Base-by-base conservation (phyloP, 257 asterid species). In the Haberlea rhodopensis region DNA sequence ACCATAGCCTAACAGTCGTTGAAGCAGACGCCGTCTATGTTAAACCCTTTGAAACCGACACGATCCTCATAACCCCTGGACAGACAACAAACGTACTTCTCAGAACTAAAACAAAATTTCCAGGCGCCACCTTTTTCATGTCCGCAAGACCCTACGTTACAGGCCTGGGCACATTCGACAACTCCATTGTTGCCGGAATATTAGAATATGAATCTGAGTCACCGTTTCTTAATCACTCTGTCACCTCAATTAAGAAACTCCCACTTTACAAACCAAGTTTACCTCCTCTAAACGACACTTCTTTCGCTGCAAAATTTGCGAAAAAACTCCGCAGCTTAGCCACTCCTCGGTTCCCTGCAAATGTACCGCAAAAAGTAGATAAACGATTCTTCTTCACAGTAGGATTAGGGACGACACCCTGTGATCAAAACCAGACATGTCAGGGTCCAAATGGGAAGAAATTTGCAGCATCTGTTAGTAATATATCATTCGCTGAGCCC, bases 401-500 rank as follows among this genome's bases (percentile, higher is more conserved):
- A 1, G 83, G 88, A 1, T 73, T 86, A 0, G 88, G 94, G 27
- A 79, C 89, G 11, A 78, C 19, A 10, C 87, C 92, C 0, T 82
- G 89, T 59, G 85, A 70, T 37, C 69, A 52, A 37, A 72, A 66
- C 73, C 57, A 63, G 28, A 73, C 81, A 9, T 85, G 92, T 31
- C 85, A 82, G 69, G 89, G 92, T 1, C 92, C 92, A 5, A 82
- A 85, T 19, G 87, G 76, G 1, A 76, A 84, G 4, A 80, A 73
- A 54, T 82, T 82, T 22, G 73, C 92, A 5, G 89, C 88, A 27
- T 67, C 86, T 1, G 18, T 86, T 18, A 86, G 74, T 62, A 86
- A 83, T 66, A 54, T 79, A 0, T 81, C 94, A 0, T 83, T 81
- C 60, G 67, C 65, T 1, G 65, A 57, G 65, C 86, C 94, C 8